These are phyloP conservation scores for Babesia bovis DNA, from an alignment of 169 alveolate species.

Conservation along the genomic window DNA sequence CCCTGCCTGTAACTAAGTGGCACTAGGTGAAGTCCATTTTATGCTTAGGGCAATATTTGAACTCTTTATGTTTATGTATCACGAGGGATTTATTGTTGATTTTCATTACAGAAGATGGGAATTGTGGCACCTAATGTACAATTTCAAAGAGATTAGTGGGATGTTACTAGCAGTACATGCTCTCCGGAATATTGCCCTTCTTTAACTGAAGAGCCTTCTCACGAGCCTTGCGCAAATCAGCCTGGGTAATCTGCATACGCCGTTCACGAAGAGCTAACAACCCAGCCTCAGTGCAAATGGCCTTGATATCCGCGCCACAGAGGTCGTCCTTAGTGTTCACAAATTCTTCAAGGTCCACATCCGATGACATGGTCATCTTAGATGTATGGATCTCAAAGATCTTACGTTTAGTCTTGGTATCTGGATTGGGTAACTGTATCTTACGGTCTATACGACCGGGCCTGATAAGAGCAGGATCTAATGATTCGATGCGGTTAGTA, in stretches of 20 bases:
- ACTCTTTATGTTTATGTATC: no score
- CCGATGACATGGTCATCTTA: conserved; percentile 96
- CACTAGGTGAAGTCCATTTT: no score
- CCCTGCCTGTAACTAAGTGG: no score
- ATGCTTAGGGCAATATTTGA: no score
- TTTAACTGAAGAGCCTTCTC: conserved; percentile 98
- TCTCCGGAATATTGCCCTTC: conserved; percentile 98
- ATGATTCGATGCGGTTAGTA: conserved; percentile 96
- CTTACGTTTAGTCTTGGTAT: conserved; percentile 93
- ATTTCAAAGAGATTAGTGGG: no score
- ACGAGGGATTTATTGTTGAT: no score
- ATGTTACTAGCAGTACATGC: conserved; percentile 87
- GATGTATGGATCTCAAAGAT: conserved; percentile 97
- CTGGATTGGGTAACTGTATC: conserved; percentile 98
- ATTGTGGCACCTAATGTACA: no score
- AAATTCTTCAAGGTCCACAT: conserved; percentile 98
- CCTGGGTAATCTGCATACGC: conserved; percentile 95
- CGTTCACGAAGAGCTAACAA: conserved; percentile 98
- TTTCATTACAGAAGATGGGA: no score
- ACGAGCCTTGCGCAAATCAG: conserved; percentile 96
- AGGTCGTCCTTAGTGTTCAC: conserved; percentile 98
- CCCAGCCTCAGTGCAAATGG: conserved; percentile 99
- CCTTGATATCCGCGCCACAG: conserved; percentile 98
- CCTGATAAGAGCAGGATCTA: conserved; percentile 98
- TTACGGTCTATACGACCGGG: conserved; percentile 99